phyloP scores from a whole-genome alignment of 2,329 filamentous ascomycete genomes.

The Endoconidiophora polonica region DNA sequence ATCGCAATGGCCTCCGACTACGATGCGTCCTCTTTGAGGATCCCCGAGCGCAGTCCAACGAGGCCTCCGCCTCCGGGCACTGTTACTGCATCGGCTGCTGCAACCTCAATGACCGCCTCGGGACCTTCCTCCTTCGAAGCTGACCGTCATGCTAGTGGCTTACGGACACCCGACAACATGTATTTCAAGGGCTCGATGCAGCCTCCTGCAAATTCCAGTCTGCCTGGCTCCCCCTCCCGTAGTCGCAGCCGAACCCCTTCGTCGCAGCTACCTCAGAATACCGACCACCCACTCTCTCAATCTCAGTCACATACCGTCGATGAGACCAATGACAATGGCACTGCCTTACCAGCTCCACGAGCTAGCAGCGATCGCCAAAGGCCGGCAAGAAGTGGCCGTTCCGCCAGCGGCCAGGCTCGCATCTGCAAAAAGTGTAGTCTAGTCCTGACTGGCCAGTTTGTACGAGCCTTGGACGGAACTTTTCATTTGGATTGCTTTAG shows the following conservation, averaged over 20 bases:
- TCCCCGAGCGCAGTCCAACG: slow-evolving; percentile 11
- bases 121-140: slow-evolving; percentile 6
- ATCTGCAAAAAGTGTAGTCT: slow-evolving; percentile 79
- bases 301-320: slow-evolving; percentile 5
- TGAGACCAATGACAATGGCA: not conserved
- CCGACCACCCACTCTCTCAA: slow-evolving; percentile 5
- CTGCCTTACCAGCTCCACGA: not conserved
- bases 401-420: slow-evolving; percentile 42
- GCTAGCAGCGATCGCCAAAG: slow-evolving; percentile 10
- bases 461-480: slow-evolving; percentile 80
- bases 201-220: not conserved
- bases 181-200: slow-evolving; percentile 7
- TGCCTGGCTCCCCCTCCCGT: slow-evolving; percentile 7
- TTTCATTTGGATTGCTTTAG: slow-evolving; percentile 98
- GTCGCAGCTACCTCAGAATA: not conserved
- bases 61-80: slow-evolving; percentile 6
- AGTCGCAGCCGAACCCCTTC: slow-evolving; percentile 11
- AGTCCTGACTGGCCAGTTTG: slow-evolving; percentile 83
- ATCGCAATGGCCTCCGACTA: slow-evolving; percentile 11
- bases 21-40: slow-evolving; percentile 11
- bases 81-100: not conserved
- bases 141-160: slow-evolving; percentile 6
- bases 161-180: slow-evolving; percentile 10
- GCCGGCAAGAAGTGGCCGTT: slow-evolving; percentile 28
- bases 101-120: slow-evolving; percentile 1